phyloP scores from a whole-genome alignment of 2,329 filamentous ascomycete genomes.

The Ascochyta clinopodiicola region DNA sequence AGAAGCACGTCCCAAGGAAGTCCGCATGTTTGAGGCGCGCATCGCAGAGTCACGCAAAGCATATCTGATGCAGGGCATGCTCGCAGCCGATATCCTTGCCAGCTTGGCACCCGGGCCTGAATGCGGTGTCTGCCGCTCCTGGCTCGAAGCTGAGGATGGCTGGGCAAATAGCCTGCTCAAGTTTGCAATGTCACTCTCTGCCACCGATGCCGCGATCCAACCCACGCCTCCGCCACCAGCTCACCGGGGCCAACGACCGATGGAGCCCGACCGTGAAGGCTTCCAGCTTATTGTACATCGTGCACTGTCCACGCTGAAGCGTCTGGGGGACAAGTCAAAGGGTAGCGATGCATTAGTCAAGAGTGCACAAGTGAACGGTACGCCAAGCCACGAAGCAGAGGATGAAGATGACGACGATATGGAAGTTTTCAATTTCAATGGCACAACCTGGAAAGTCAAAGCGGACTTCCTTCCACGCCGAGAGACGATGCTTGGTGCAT shows the following conservation, averaged over 20 bases:
- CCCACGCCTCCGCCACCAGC: constrained; percentile 36
- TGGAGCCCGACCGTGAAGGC: constrained; percentile 45
- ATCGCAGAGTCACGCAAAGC: constrained; percentile 85
- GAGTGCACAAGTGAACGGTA: constrained; percentile 34
- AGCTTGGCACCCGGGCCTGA: constrained; percentile 76
- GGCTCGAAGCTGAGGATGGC: constrained; percentile 83
- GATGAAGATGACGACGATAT: constrained; percentile 42
- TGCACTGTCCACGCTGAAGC: constrained; percentile 55
- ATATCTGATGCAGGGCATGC: constrained; percentile 87
- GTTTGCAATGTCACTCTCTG: constrained; percentile 71
- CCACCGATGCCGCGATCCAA: constrained; percentile 36
- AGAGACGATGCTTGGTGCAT: constrained; percentile 54
- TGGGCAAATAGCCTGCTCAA: constrained; percentile 82
- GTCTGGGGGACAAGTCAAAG: constrained; percentile 54
- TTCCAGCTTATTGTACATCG: constrained; percentile 53
- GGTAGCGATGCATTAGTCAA: constrained; percentile 44
- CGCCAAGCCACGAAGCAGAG: constrained; percentile 32
- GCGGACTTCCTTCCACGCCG: constrained; percentile 54
- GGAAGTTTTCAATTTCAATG: constrained; percentile 42
- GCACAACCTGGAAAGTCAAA: constrained; percentile 43
- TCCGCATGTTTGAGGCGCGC: constrained; percentile 56
- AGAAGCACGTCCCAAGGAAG: constrained; percentile 54
- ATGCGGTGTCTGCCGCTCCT: constrained; percentile 73
- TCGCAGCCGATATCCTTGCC: constrained; percentile 87
- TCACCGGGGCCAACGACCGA: constrained; percentile 40